Evolutionary conservation across 805 yeast species (phyloP).

Genomic region (Kluyveromyces lactis): DNA sequence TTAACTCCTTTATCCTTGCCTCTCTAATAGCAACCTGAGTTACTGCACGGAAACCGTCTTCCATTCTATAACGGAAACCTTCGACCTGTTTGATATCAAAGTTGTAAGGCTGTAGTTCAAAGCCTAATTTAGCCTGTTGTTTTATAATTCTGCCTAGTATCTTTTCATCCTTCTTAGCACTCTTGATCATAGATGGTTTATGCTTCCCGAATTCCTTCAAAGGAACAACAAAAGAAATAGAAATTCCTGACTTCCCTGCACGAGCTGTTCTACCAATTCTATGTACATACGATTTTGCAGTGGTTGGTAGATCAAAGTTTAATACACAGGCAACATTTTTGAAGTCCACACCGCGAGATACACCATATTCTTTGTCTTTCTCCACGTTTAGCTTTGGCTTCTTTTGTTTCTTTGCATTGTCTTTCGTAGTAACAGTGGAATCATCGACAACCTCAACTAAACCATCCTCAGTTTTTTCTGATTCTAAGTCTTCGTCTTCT

Average conservation of each 20-base stretch:
- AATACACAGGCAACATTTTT: conserved; percentile 92
- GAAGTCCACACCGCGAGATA: conserved; percentile 95
- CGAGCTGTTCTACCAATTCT: conserved; percentile 97
- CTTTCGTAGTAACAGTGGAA: not conserved
- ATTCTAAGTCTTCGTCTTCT: conserved; percentile 32
- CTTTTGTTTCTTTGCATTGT: conserved; percentile 16
- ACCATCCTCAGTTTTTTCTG: conserved; percentile 12
- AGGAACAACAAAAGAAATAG: conserved; percentile 86
- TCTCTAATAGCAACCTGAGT: conserved; percentile 85
- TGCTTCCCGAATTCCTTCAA: conserved; percentile 81
- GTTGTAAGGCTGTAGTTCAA: conserved; percentile 75
- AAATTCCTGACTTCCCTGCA: conserved; percentile 93
- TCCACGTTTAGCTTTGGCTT: conserved; percentile 25
- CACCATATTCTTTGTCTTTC: conserved; percentile 78
- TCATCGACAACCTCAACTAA: conserved; percentile 7
- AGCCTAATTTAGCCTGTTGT: conserved; percentile 67
- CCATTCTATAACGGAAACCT: conserved; percentile 92
- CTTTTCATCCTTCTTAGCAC: conserved; percentile 81
- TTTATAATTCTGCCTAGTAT: conserved; percentile 66
- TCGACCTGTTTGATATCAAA: conserved; percentile 90
- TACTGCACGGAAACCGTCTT: conserved; percentile 94
- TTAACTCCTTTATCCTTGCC: conserved; percentile 84
- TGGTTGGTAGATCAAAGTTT: conserved; percentile 87
- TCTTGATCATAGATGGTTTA: conserved; percentile 61
- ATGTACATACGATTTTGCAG: conserved; percentile 84